A percentile compares a stretch with the other conserved stretches of the same genome.
These are phyloP conservation scores for Bassia scoparia DNA, from an alignment of 148 eudicot species.

Conservation along the genomic window DNA sequence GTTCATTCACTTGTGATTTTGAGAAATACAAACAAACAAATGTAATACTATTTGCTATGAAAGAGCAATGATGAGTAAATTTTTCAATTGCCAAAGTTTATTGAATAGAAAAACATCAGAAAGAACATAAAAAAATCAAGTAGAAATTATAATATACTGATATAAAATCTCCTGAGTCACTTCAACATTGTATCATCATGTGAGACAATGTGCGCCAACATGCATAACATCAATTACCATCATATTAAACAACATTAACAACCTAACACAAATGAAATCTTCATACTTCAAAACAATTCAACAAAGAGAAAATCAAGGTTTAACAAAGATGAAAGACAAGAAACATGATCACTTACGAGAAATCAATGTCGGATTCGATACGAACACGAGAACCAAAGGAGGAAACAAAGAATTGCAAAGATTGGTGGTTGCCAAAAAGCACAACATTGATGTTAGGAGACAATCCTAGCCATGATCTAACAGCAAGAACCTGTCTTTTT, in stretches of 20 bases:
- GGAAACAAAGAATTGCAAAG: conserved; percentile 52
- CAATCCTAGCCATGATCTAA: conserved; percentile 85
- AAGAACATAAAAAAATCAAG: background rate
- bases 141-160: background rate
- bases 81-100: background rate
- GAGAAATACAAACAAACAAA: too few species aligned
- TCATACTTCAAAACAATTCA: background rate
- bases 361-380: conserved; percentile 71
- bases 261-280: background rate
- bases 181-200: background rate
- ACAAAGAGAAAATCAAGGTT: background rate
- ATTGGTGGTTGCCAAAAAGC: conserved; percentile 67
- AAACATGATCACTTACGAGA: conserved; percentile 53
- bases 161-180: background rate
- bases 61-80: background rate
- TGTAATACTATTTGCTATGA: conserved; percentile 1
- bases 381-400: conserved; percentile 58
- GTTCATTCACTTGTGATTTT: background rate
- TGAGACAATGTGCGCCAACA: background rate
- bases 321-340: background rate
- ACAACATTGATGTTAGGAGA: conserved; percentile 60
- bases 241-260: background rate
- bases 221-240: background rate
- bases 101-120: background rate
- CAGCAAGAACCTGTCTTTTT: conserved; percentile 59